These are phyloP conservation scores for Trichoderma breve DNA, from an alignment of 2,329 filamentous ascomycete genomes.

Conservation along the genomic window DNA sequence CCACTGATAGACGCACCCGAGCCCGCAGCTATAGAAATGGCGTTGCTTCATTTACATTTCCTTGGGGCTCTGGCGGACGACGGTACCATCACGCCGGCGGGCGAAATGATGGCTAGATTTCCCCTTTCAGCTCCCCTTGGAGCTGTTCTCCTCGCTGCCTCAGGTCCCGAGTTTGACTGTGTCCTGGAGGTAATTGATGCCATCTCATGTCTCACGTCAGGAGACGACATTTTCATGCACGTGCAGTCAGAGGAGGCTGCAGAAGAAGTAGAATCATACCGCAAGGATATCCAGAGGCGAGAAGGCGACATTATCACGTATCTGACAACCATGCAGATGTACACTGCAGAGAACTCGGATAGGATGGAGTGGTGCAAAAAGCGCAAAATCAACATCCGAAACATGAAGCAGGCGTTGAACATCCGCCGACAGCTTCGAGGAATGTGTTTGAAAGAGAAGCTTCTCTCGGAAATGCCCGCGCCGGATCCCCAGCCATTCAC, in stretches of 20 bases:
- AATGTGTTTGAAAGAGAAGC: slow-evolving; percentile 52
- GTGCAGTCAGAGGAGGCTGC: slow-evolving; percentile 56
- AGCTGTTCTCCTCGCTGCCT: slow-evolving; percentile 78
- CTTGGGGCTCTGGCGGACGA: slow-evolving; percentile 72
- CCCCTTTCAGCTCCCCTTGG: slow-evolving; percentile 80
- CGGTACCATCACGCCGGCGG: slow-evolving; percentile 70
- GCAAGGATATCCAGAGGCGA: slow-evolving; percentile 58
- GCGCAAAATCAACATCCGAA: slow-evolving; percentile 56
- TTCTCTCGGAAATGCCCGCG: slow-evolving; percentile 46
- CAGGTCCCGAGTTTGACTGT: slow-evolving; percentile 67
- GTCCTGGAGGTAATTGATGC: slow-evolving; percentile 84
- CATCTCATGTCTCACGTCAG: slow-evolving; percentile 61
- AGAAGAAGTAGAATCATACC: slow-evolving; percentile 52
- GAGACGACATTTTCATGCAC: slow-evolving; percentile 62
- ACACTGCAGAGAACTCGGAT: slow-evolving; percentile 55
- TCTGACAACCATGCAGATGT: slow-evolving; percentile 61
- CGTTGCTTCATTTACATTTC: slow-evolving; percentile 74
- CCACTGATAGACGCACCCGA: slow-evolving; percentile 82
- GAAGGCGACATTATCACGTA: slow-evolving; percentile 66
- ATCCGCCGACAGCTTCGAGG: slow-evolving; percentile 61
- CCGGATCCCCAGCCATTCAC: slow-evolving; percentile 56
- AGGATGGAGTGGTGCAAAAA: slow-evolving; percentile 57
- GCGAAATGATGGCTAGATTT: slow-evolving; percentile 75
- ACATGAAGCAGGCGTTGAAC: slow-evolving; percentile 61
- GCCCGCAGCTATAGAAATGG: slow-evolving; percentile 74